Conservation (phyloP, 495 filamentous ascomycete genomes). For the Oleoguttula mirabilis region DNA sequence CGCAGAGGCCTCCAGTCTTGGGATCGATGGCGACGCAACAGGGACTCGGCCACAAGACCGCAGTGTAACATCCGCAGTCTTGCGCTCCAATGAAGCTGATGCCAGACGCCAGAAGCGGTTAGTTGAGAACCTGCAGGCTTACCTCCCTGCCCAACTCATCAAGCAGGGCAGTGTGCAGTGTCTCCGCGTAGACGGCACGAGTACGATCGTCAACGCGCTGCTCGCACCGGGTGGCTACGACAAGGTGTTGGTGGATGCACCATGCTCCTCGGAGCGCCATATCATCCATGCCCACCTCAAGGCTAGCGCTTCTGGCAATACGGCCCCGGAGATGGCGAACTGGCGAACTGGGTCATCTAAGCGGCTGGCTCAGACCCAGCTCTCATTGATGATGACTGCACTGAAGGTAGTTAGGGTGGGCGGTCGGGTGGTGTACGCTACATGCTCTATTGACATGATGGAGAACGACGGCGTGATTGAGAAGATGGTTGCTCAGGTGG, state of each 20-base stretch:
- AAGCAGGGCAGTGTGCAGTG: neutral
- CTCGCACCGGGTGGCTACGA: slow-evolving; percentile 4
- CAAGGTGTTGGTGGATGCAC: slow-evolving; percentile 15
- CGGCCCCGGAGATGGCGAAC: slow-evolving; percentile 12
- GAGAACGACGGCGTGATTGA: slow-evolving; percentile 20
- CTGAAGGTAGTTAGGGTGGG: slow-evolving; percentile 7
- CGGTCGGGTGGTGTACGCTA: slow-evolving; percentile 13
- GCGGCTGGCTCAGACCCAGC: slow-evolving; percentile 11
- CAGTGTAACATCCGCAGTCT: neutral
- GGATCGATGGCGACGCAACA: neutral
- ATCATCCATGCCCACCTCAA: slow-evolving; percentile 13
- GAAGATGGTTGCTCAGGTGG: slow-evolving; percentile 17
- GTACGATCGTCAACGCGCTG: neutral
- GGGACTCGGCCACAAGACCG: no score
- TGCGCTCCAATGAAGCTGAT: slow-evolving; percentile 11
- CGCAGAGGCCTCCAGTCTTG: neutral
- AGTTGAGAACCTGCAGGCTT: slow-evolving; percentile 9
- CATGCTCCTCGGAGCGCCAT: slow-evolving; percentile 16
- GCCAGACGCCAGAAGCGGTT: slow-evolving; percentile 9
- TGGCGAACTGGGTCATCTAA: slow-evolving; percentile 13
- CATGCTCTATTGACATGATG: slow-evolving; percentile 12
- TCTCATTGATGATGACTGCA: slow-evolving; percentile 11
- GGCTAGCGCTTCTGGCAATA: neutral
- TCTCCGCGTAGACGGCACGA: slow-evolving; percentile 3
- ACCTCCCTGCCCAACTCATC: slow-evolving; percentile 10